Base-by-base conservation (phyloP, 73 alveolate genomes). In the Tetrahymena thermophila region DNA sequence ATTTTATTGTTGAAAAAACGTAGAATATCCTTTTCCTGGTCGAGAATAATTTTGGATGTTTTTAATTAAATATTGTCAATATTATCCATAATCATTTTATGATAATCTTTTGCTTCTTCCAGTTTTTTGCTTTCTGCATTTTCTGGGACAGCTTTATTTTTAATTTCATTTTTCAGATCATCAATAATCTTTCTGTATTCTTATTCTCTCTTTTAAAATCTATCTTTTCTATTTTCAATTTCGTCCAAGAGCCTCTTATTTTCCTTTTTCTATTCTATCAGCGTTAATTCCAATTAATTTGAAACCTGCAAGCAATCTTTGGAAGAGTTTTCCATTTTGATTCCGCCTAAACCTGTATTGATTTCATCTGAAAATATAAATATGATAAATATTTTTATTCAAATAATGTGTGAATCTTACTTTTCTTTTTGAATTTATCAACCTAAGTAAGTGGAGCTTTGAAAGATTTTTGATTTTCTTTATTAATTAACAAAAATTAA, bases 151-250 rank as follows among this genome's bases (percentile, higher is more conserved):
- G 97, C 94, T 57, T 95, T 95, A 31, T 85, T 56, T 50, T 94
- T 93, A 23, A 98, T 95, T 93, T 95, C 96, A 35, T 85, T 31
- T 56, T 98, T 96, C 34, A 98, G 96, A 40, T 97, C 97, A 83
- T 95, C 98, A 93, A 98, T 98, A 14, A 98, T 98, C 93, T 97
- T 97, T 38, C 98, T 94, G 94, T 97, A 98, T 71, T 98, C 99
- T 35, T 96, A 96, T 97, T 98, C 99, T 94, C 99, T 84, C 34
- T 96, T 97, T 35, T 97, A 97, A 95, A 96, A 98, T 85, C 99
- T 93, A 93, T 98, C 98, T 94, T 98, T 94, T 89, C 97, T 96
- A 95, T 58, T 94, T 35, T 84, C 94, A 83, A 98, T 85, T 37
- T 96, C 97, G 13, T 96, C 95, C 58, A 96, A 95, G 23, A 97